Percentiles rank a stretch among this genome's conserved stretches.
These are phyloP conservation scores for Silene latifolia DNA, from an alignment of 148 eudicot genomes.

Conservation along the genomic window DNA sequence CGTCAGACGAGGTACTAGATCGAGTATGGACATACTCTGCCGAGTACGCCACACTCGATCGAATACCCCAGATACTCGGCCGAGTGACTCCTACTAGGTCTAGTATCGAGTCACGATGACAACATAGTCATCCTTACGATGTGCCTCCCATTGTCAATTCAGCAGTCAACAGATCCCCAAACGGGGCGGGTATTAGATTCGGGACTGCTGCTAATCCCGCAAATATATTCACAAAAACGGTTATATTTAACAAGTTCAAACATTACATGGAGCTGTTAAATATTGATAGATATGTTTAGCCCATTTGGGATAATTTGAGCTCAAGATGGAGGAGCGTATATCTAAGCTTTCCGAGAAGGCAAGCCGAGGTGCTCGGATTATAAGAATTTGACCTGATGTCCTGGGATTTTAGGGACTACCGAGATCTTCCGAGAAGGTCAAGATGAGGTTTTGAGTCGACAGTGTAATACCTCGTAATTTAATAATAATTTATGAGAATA, in stretches of 20 bases:
- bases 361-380: background rate
- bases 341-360: background rate
- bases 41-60: no score
- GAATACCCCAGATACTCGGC: no score
- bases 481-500: no score
- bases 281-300: background rate
- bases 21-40: no score
- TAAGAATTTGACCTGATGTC: background rate
- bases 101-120: no score
- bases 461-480: no score
- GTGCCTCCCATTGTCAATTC: no score
- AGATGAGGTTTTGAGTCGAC: conserved; percentile 4
- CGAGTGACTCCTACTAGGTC: no score
- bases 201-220: conserved; percentile 6
- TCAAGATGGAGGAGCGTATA: conserved; percentile 4
- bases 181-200: no score
- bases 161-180: no score
- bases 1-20: no score
- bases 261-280: conserved; percentile 20
- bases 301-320: background rate
- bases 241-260: conserved; percentile 12
- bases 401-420: background rate
- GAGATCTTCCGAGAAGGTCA: conserved; percentile 2
- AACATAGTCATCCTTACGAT: no score
- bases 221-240: conserved; percentile 16